Conservation (phyloP, 306 rosid species). For the Malus sieversii region DNA sequence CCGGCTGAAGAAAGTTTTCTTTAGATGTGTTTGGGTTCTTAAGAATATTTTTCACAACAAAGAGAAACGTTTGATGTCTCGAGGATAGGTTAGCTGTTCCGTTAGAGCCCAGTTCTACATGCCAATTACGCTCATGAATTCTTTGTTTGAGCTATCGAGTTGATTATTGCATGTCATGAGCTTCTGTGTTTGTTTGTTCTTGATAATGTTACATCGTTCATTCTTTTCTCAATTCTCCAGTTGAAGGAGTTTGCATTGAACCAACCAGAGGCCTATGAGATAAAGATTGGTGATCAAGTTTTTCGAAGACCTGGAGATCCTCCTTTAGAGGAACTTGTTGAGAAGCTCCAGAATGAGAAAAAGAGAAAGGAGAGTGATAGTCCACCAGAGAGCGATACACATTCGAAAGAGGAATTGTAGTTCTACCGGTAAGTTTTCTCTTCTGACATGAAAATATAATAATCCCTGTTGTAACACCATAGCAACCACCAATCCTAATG, state of each 20-base stretch:
- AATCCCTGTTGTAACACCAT: background rate
- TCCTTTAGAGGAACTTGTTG: conserved; percentile 58
- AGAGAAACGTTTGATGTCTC: background rate
- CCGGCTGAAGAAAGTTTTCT: background rate
- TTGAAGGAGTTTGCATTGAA: conserved; percentile 70
- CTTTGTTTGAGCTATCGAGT: background rate
- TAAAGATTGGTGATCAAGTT: conserved; percentile 70
- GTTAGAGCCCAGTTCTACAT: no score
- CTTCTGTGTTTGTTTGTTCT: background rate
- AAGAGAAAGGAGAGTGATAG: conserved; percentile 21
- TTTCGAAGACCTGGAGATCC: conserved; percentile 87
- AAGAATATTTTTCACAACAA: background rate
- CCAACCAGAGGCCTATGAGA: conserved; percentile 79
- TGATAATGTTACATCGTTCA: background rate
- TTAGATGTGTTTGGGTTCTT: background rate
- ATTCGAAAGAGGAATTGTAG: conserved; percentile 60
- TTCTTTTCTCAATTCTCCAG: conserved; percentile 23
- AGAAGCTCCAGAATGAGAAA: conserved; percentile 40
- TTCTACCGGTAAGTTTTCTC: background rate
- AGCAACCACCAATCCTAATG: background rate
- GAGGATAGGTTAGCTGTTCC: background rate
- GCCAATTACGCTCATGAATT: background rate
- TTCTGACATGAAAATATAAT: background rate
- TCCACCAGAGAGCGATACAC: conserved; percentile 17
- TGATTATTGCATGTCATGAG: background rate